These are phyloP conservation scores for Candida corydali DNA, from an alignment of 805 yeast species.

Conservation along the genomic window DNA sequence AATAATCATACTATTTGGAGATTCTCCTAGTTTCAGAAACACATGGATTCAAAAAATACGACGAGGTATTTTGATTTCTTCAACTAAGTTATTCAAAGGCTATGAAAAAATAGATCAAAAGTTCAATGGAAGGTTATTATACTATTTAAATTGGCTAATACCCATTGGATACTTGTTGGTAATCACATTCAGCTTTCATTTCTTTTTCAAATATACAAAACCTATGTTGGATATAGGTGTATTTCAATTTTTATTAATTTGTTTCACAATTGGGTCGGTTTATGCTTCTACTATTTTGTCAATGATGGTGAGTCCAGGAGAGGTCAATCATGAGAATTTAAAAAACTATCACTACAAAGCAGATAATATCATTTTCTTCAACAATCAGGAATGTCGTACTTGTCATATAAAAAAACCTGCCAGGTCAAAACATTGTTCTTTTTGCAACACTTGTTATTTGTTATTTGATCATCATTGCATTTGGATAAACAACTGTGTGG, in stretches of 20 bases:
- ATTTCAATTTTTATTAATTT: constrained; percentile 19
- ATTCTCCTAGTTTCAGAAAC: constrained; percentile 38
- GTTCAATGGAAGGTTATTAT: constrained; percentile 9
- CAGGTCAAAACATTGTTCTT: constrained; percentile 58
- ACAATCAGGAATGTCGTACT: constrained; percentile 43
- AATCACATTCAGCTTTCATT: constrained; percentile 28
- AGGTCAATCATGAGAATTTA: constrained; percentile 21
- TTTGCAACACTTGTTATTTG: constrained; percentile 52
- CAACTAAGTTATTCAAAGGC: not conserved
- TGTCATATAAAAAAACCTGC: constrained; percentile 51
- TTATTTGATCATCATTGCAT: constrained; percentile 59
- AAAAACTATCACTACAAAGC: constrained; percentile 1
- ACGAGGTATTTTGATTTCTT: not conserved
- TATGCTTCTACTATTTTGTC: constrained; percentile 35
- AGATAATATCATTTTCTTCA: constrained; percentile 54
- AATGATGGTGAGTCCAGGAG: constrained; percentile 43
- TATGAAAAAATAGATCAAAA: constrained; percentile 7
- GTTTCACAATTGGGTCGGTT: constrained; percentile 26
- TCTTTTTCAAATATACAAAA: constrained; percentile 28
- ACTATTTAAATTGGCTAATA: constrained; percentile 38
- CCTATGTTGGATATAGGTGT: constrained; percentile 8
- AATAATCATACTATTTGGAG: constrained; percentile 43
- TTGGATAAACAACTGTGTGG: constrained; percentile 74
- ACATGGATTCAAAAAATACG: constrained; percentile 28
- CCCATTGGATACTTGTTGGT: constrained; percentile 39